Evolutionary conservation across 2,329 filamentous ascomycete genomes (phyloP).

Genomic region (Aspergillus sp.): DNA sequence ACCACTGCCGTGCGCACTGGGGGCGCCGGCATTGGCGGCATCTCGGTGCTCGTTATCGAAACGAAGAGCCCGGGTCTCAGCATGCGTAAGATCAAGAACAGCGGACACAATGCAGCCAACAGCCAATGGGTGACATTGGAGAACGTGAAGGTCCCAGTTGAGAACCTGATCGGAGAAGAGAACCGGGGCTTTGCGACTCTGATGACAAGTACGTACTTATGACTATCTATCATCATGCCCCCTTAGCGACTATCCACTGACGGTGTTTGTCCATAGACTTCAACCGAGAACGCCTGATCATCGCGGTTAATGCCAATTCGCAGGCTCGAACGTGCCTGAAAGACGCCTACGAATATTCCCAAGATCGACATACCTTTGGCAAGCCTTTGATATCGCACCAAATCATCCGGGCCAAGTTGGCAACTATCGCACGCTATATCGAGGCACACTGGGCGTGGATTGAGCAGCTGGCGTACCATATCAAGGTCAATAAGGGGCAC

Average conservation of each 20-base stretch:
- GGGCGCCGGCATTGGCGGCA: neutral
- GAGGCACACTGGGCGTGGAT: neutral
- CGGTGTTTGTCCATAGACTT: neutral
- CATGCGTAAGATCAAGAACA: neutral
- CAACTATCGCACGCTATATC: neutral
- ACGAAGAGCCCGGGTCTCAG: neutral
- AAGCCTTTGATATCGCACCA: slow-evolving; percentile 1
- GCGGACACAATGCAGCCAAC: neutral
- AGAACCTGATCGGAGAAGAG: neutral
- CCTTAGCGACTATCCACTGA: no score
- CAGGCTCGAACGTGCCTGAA: neutral
- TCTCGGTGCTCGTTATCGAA: neutral
- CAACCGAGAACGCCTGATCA: slow-evolving; percentile 3
- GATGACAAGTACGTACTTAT: slow-evolving; percentile 34
- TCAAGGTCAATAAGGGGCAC: neutral
- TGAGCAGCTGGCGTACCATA: neutral
- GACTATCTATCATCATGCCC: no score
- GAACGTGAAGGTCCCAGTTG: neutral
- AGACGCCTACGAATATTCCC: no score
- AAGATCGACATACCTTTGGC: slow-evolving; percentile 2
- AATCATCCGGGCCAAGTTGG: slow-evolving; percentile 2
- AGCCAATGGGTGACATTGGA: neutral
- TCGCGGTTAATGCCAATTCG: neutral
- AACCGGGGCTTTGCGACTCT: neutral
- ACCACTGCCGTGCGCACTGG: neutral